Conservation (phyloP, 441 rosid genomes). For the Metrosideros polymorpha region DNA sequence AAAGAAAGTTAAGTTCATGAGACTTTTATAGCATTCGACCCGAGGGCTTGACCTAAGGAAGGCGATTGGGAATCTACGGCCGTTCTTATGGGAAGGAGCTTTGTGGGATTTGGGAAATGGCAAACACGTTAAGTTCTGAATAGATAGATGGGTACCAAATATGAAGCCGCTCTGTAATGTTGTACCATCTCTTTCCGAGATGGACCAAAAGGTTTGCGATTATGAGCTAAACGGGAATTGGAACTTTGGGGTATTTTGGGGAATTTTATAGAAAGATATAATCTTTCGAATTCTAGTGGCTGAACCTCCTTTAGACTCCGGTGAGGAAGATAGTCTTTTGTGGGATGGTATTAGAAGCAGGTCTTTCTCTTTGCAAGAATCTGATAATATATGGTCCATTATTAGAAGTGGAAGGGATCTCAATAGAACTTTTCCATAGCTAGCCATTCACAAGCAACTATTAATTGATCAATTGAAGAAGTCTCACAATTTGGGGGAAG, state of each 20-base stretch:
- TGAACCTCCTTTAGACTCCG: neutral
- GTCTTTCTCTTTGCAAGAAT: neutral
- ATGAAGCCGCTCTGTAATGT: neutral
- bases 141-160: rapidly evolving
- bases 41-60: neutral
- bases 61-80: neutral
- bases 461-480: neutral
- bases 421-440: neutral
- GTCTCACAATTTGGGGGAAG: neutral
- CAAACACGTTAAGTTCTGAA: neutral
- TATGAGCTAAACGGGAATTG: neutral
- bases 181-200: neutral
- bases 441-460: neutral
- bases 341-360: neutral
- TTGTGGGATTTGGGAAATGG: neutral
- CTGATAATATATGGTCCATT: neutral
- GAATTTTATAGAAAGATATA: neutral
- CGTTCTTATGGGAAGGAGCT: neutral
- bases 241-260: neutral
- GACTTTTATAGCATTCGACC: neutral
- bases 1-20: neutral
- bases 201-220: neutral
- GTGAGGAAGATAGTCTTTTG: neutral
- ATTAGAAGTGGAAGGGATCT: neutral
- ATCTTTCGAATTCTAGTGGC: neutral